Evolutionary conservation across 495 filamentous ascomycete genomes (phyloP), one percentile per base, ranked within the genome.

Genomic region (Thozetella sp.): DNA sequence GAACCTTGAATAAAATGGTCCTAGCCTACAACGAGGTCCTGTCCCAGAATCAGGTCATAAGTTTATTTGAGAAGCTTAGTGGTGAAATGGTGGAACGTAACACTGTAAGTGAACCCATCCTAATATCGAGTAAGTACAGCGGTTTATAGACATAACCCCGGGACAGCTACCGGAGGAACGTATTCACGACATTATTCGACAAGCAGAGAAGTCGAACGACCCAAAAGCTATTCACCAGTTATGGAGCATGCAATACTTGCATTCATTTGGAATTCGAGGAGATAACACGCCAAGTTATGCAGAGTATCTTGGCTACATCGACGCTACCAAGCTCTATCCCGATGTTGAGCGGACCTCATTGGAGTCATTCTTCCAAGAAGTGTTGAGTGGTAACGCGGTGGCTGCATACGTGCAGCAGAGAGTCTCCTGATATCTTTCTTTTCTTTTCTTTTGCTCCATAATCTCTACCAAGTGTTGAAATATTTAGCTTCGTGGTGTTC

Each of bases 261-360:
- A 81, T 51, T 80, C 76, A 0, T 83, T 79, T 78, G 79, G 76
- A 27, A 68, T 87, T 24, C 77, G 84, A n/a, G 79, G 77, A 22
- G 85, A 88, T 55, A 86, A 87, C 64, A 80, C 74, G 50, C 82
- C 80, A 0, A 82, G 84, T 55, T 78, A 78, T 57, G 85, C 84
- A 25, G 77, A 77, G 58, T 86, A 87, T 63, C 73, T 88, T 4
- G 85, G 86, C 11, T 88, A 86, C 64, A 51, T 86, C 50, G 74
- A 80, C 55, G 75, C 78, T 20, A 79, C 80, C 61, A 81, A 86
- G 51, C 64, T 87, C 50, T 87, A 86, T 65, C 85, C 83, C n/a
- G 83, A 82, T 22, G 77, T 83, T 55, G 46, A 65, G 17, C 71
- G 75, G 3, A 77, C 65, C 27, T 68, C 75, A 20, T 75, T 82